phyloP scores from a whole-genome alignment of 495 filamentous ascomycete species.

The Lophiostoma macrostomum region DNA sequence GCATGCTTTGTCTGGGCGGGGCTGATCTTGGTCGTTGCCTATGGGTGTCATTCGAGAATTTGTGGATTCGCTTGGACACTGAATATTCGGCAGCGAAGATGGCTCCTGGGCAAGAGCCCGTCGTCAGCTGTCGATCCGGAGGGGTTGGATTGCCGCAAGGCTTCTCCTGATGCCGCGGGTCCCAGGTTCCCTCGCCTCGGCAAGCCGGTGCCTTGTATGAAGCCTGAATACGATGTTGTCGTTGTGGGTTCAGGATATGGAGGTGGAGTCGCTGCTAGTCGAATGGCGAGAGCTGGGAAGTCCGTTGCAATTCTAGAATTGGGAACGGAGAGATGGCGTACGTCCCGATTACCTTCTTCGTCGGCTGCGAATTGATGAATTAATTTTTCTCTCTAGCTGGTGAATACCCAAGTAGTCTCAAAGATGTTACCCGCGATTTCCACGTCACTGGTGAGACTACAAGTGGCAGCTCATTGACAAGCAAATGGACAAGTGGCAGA shows the following conservation, averaged over 20 bases:
- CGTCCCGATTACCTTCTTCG: slow-evolving; percentile 1
- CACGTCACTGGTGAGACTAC: slow-evolving; percentile 57
- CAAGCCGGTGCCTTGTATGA: slow-evolving; percentile 55
- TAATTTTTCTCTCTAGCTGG: slow-evolving; percentile 43
- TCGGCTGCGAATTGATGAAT: background rate
- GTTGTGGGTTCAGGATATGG: slow-evolving; percentile 68
- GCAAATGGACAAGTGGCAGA: slow-evolving; percentile 46
- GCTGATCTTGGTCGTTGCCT: no score
- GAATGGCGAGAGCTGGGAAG: slow-evolving; percentile 61
- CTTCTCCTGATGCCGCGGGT: no score
- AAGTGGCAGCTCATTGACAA: no score
- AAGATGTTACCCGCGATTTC: slow-evolving; percentile 49
- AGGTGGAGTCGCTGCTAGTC: slow-evolving; percentile 62
- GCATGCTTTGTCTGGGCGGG: no score
- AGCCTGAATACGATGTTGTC: slow-evolving; percentile 59
- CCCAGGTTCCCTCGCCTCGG: slow-evolving; percentile 49
- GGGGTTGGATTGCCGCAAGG: no score
- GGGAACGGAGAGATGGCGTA: slow-evolving; percentile 60
- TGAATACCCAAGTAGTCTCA: slow-evolving; percentile 53
- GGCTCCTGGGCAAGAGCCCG: no score
- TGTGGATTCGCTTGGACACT: no score
- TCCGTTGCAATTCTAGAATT: slow-evolving; percentile 62
- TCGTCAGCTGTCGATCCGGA: no score
- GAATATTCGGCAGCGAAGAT: no score
- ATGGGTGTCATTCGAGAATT: no score